Conservation (phyloP, 495 filamentous ascomycete species). For the Penicillium turbatum region DNA sequence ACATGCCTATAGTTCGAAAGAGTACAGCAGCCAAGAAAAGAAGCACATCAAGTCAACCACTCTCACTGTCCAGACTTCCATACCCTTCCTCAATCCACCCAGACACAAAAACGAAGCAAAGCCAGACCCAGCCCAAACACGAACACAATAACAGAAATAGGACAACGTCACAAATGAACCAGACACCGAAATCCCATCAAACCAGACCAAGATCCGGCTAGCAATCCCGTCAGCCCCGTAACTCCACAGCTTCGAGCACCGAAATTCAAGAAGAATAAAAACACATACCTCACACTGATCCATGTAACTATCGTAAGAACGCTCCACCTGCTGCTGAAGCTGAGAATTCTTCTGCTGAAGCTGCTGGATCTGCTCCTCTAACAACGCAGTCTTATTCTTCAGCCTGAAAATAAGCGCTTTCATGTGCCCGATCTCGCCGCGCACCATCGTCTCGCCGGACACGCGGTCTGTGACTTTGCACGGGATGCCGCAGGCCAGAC, state of each 20-base stretch:
- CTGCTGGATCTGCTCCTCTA: neutral
- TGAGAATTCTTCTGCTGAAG: conserved; percentile 1
- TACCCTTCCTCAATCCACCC: too few relatives aligned
- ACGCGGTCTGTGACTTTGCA: conserved; percentile 84
- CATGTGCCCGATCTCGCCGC: conserved; percentile 44
- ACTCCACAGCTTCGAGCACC: too few relatives aligned
- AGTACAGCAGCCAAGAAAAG: too few relatives aligned
- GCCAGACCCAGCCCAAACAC: neutral
- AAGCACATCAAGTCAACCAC: too few relatives aligned
- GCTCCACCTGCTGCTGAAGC: neutral
- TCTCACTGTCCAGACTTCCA: too few relatives aligned
- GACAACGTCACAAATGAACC: neutral
- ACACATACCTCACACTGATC: neutral
- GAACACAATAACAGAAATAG: neutral
- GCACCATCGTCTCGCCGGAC: conserved; percentile 72
- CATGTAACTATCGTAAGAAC: neutral
- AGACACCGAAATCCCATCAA: neutral
- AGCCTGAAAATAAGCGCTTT: neutral
- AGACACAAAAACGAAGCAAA: neutral
- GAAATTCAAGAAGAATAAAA: neutral
- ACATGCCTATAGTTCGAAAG: too few relatives aligned
- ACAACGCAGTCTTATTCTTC: neutral
- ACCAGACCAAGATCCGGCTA: neutral
- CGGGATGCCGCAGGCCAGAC: conserved; percentile 60
- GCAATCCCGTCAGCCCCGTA: neutral